Conservation (phyloP, 2,329 filamentous ascomycete genomes). For the Xylaria digitata region DNA sequence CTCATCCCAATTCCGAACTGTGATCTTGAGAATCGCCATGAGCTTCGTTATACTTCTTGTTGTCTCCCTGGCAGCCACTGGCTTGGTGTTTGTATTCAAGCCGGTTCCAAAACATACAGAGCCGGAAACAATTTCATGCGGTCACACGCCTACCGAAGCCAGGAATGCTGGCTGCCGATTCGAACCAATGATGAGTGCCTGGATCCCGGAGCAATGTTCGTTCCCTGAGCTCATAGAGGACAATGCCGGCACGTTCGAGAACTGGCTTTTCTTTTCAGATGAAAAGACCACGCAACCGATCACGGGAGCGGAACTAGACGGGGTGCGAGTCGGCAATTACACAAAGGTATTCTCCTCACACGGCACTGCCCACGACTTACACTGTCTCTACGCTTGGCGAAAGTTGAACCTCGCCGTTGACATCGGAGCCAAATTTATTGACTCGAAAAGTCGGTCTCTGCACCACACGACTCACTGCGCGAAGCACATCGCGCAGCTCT, state of each 20-base stretch:
- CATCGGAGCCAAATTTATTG: slow-evolving; percentile 8
- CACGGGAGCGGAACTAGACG: slow-evolving; percentile 6
- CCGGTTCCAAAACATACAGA: not conserved
- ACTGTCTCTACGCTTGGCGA: slow-evolving; percentile 21
- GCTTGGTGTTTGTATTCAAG: slow-evolving; percentile 1
- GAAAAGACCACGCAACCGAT: not conserved
- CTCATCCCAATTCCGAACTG: not conserved
- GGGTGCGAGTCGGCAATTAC: slow-evolving; percentile 14
- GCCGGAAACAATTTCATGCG: slow-evolving; percentile 6
- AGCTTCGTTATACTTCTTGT: not conserved
- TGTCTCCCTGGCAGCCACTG: not conserved
- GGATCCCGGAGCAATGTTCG: slow-evolving; percentile 11
- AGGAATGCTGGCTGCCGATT: slow-evolving; percentile 13
- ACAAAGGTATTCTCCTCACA: slow-evolving; percentile 18
- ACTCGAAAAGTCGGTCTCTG: slow-evolving; percentile 17
- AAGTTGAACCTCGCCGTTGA: slow-evolving; percentile 21
- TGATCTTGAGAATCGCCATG: not conserved
- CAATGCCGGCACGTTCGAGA: slow-evolving; percentile 16
- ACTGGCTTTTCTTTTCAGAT: slow-evolving; percentile 18
- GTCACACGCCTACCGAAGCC: slow-evolving; percentile 17
- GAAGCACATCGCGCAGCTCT: slow-evolving; percentile 21
- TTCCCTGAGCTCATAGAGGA: slow-evolving; percentile 16
- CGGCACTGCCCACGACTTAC: slow-evolving; percentile 15
- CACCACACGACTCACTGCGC: slow-evolving; percentile 22
- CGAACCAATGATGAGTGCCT: slow-evolving; percentile 24